Conservation (phyloP, 1,284 basidiomycete genomes). For the Bjerkandera adusta region DNA sequence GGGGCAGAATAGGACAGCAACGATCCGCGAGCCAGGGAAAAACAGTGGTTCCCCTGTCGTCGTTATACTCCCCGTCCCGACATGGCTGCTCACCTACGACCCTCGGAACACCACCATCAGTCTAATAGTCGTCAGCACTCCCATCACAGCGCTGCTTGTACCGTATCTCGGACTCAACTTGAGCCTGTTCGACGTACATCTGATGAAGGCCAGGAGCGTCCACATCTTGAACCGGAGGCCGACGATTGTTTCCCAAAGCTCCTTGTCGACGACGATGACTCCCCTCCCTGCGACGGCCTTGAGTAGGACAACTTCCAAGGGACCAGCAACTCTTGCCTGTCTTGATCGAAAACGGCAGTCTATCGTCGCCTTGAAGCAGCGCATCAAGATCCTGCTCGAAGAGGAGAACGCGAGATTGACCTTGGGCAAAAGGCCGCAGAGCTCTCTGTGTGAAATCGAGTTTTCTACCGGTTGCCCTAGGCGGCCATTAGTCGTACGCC, state of each 20-base stretch:
- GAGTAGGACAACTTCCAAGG: too few species aligned
- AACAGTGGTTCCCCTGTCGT: slow-evolving; percentile 2
- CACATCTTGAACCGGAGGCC: not conserved
- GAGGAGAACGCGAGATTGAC: too few species aligned
- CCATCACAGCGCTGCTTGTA: not conserved
- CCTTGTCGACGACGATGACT: not conserved
- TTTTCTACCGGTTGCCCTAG: too few species aligned
- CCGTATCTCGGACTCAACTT: slow-evolving; percentile 1
- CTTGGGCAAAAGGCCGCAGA: too few species aligned
- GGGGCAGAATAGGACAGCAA: not conserved
- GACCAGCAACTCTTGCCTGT: too few species aligned
- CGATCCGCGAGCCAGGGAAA: slow-evolving; percentile 2
- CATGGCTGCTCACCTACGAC: slow-evolving; percentile 4
- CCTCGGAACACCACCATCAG: slow-evolving; percentile 3
- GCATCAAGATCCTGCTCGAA: too few species aligned
- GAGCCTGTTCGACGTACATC: slow-evolving; percentile 4
- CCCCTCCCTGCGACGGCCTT: too few species aligned
- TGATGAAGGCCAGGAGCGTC: slow-evolving; percentile 7
- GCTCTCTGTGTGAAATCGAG: too few species aligned
- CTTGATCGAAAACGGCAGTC: too few species aligned
- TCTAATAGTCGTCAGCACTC: slow-evolving; percentile 3
- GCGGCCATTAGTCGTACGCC: too few species aligned
- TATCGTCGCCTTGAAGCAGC: too few species aligned
- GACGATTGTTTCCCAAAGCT: too few species aligned
- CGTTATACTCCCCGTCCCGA: slow-evolving; percentile 9